phyloP scores from a whole-genome alignment of 345 rosid genomes.

The Combretum micranthum region DNA sequence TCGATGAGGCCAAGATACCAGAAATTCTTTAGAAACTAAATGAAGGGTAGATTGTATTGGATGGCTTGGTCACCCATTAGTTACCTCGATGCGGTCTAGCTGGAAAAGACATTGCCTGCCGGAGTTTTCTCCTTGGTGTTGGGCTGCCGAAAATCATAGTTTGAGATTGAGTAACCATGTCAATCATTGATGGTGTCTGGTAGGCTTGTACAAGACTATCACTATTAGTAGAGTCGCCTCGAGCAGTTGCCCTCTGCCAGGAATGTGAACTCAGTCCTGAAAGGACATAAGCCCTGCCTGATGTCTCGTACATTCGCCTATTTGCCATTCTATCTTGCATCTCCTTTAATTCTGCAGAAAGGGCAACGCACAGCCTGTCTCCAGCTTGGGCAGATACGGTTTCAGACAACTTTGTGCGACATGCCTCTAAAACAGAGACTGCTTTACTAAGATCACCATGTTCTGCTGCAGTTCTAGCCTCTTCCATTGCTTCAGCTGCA shows the following conservation, averaged over 20 bases:
- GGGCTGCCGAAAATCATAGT: conserved; percentile 51
- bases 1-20: no score
- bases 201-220: conserved; percentile 69
- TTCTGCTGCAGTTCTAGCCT: conserved; percentile 82
- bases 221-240: conserved; percentile 75
- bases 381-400: conserved; percentile 49
- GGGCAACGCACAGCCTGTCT: conserved; percentile 58
- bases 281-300: conserved; percentile 88
- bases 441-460: conserved; percentile 60
- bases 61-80: not conserved
- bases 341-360: conserved; percentile 81
- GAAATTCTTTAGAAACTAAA: no score
- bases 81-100: conserved; percentile 58
- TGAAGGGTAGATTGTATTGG: not conserved
- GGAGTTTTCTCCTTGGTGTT: conserved; percentile 44
- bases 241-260: conserved; percentile 96
- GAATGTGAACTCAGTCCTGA: conserved; percentile 96
- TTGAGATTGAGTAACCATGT: conserved; percentile 95
- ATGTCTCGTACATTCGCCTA: conserved; percentile 66
- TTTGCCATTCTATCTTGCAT: conserved; percentile 94
- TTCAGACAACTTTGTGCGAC: conserved; percentile 44
- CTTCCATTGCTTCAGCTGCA: conserved; percentile 86
- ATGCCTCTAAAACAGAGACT: conserved; percentile 59
- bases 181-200: conserved; percentile 87
- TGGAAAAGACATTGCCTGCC: conserved; percentile 66